These are phyloP conservation scores for Penstemon eatonii DNA, from an alignment of 257 asterid species.

Conservation along the genomic window DNA sequence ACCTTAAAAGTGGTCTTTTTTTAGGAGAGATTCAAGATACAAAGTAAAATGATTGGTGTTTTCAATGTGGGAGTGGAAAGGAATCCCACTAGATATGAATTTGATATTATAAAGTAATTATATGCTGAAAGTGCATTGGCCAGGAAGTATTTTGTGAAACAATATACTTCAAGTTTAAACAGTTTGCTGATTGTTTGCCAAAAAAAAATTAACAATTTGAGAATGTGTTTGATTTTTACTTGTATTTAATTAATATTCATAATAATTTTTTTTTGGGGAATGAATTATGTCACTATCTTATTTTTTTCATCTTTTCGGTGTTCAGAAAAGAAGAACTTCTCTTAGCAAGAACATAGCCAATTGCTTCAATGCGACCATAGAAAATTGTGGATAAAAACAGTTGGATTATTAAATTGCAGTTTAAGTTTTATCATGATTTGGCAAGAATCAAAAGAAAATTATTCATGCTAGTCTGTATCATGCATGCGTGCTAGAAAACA, in stretches of 20 bases:
- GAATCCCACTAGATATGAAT: constrained; percentile 19
- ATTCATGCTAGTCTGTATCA: constrained; percentile 28
- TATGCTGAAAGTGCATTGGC: background rate
- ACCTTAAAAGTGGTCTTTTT: constrained; percentile 32
- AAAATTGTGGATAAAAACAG: too few species aligned
- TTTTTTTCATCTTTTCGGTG: too few species aligned
- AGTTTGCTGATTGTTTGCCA: background rate
- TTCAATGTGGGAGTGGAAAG: constrained; percentile 20
- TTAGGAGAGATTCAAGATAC: constrained; percentile 11
- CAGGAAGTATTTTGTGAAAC: background rate
- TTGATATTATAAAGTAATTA: constrained; percentile 6
- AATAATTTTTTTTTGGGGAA: too few species aligned
- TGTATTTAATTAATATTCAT: background rate
- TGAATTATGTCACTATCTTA: too few species aligned
- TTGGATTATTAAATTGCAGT: too few species aligned
- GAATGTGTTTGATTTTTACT: background rate
- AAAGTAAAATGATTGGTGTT: constrained; percentile 19
- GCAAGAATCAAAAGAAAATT: background rate
- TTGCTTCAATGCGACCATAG: too few species aligned
- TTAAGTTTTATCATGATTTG: background rate
- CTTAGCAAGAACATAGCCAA: too few species aligned
- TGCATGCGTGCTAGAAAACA: constrained; percentile 28
- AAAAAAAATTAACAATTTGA: background rate
- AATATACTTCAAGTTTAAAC: background rate
- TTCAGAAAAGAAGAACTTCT: too few species aligned